Base-by-base conservation (phyloP, 768 basidiomycete species). In the Fomitopsis pulvina region DNA sequence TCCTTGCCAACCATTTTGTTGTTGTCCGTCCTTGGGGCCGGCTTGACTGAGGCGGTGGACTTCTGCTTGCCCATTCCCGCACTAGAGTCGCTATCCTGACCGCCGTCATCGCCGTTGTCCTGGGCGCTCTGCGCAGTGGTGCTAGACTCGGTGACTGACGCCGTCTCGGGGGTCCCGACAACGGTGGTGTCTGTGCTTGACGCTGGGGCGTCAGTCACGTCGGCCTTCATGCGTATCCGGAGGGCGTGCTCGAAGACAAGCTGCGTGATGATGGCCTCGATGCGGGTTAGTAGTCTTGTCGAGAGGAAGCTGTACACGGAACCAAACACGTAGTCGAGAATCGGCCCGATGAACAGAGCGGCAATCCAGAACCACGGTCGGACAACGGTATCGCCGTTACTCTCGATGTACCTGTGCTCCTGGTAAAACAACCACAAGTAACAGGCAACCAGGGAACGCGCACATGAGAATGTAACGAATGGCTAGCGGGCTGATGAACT, bases 201-300 rank as follows among this genome's bases (percentile, higher is more conserved):
- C 3, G 50, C 10, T 2, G 56, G 52, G 8, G 56, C 47, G n/a
- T 56, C 51, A 1, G 51, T 44, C 63, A n/a, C 21, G 18, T 76
- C 74, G 18, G 79, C 73, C 48, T 76, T 79, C 66, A 83, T 70
- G 27, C 85, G 74, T 38, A 87, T 78, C 26, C 81, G 74, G 5
- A 91, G 71, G 1, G 79, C 65, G 53, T 80, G 78, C 45, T 77
- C 72, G 60, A 79, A 79, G 20, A 80, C 60, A 16, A 79, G 69
- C 57, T 78, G 72, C 6, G 77, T 78, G 41, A 80, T 56, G 50
- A 80, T 68, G 27, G 68, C 72, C 58, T 85, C 79, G 4, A 66
- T 56, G 3, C 75, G 77, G 11, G 79, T 74, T 21, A 76, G 56
- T 8, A 68, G 64, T 4, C 78, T 66, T 0, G 76, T 81, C 55